A percentile compares a stretch with the other conserved stretches of the same genome.
Conservation (phyloP, 805 yeast genomes). For the Clavispora phyllophila region DNA sequence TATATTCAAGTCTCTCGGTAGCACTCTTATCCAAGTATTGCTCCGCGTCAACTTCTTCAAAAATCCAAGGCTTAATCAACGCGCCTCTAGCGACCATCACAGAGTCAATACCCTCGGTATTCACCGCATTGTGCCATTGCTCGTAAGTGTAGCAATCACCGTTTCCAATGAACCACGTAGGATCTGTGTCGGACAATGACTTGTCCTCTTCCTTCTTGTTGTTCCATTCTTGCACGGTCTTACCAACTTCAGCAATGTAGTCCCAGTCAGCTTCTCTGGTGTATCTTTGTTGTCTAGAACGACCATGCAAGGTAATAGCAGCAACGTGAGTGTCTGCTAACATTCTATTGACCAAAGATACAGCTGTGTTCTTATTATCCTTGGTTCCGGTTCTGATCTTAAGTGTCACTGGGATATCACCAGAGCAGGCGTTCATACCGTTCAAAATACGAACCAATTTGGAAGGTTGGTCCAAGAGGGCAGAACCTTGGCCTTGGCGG, state of each 20-base stretch:
- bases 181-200: conserved; percentile 49
- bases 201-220: conserved; percentile 56
- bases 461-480: conserved; percentile 84
- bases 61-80: conserved; percentile 96
- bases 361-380: conserved; percentile 87
- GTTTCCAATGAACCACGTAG: conserved; percentile 85
- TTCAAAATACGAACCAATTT: conserved; percentile 71
- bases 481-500: conserved; percentile 94
- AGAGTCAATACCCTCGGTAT: conserved; percentile 71
- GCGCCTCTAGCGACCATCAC: conserved; percentile 99
- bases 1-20: conserved; percentile 77
- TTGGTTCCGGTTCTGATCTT: conserved; percentile 89
- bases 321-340: conserved; percentile 78
- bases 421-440: conserved; percentile 84
- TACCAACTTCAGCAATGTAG: conserved; percentile 72
- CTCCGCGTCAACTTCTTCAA: conserved; percentile 86
- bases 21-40: conserved; percentile 89
- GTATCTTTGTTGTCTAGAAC: conserved; percentile 94
- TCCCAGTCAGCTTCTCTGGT: conserved; percentile 91
- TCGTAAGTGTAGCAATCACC: conserved; percentile 87
- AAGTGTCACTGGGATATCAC: conserved; percentile 88
- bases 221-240: conserved; percentile 55
- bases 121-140: conserved; percentile 78
- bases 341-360: conserved; percentile 62
- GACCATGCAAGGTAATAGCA: conserved; percentile 91